Conservation (phyloP, 2,329 filamentous ascomycete genomes). For the Hymenoscyphus salicellus region DNA sequence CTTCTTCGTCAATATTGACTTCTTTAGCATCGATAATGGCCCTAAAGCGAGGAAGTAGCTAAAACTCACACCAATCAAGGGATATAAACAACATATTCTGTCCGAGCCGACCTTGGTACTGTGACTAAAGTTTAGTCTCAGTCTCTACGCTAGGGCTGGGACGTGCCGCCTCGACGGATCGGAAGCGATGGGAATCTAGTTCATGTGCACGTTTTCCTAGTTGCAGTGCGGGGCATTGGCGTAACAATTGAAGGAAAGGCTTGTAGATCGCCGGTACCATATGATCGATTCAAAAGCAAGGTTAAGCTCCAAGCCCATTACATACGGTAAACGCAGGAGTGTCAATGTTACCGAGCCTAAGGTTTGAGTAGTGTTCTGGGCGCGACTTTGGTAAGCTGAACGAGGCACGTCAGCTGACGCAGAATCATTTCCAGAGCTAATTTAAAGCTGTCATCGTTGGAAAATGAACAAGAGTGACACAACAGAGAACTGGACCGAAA, state of each 20-base stretch:
- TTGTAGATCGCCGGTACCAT: slow-evolving; percentile 14
- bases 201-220: no score
- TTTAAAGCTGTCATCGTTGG: neutral
- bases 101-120: no score
- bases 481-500: neutral
- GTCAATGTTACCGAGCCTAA: neutral
- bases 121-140: no score
- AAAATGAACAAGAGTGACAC: neutral
- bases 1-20: no score
- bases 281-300: neutral
- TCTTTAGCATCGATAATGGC: no score
- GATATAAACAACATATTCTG: no score
- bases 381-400: neutral
- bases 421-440: neutral
- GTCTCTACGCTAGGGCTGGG: no score
- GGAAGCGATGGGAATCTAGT: no score
- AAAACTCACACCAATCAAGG: no score
- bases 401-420: neutral
- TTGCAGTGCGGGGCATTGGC: neutral
- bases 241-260: slow-evolving; percentile 10
- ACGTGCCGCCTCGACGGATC: no score
- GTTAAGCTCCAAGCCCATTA: neutral
- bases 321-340: neutral
- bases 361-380: neutral
- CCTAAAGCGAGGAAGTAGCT: no score